A percentile compares a stretch with the other conserved stretches of the same genome.
These are phyloP conservation scores for Tricholomella constricta DNA, from an alignment of 768 basidiomycete species.

Conservation along the genomic window DNA sequence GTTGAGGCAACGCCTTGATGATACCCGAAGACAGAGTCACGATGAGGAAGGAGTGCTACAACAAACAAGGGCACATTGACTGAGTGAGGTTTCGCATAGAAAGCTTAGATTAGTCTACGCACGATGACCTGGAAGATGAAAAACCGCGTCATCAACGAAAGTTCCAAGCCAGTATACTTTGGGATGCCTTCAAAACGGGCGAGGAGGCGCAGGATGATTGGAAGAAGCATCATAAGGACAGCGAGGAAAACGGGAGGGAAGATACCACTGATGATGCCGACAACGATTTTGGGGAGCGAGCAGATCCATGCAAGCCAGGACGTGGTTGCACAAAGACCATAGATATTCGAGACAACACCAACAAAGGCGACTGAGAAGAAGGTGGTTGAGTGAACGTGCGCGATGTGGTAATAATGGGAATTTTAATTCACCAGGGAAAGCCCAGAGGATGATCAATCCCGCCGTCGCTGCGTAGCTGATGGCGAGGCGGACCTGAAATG, in stretches of 20 bases:
- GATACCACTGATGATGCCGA: constrained; percentile 87
- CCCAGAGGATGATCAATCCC: constrained; percentile 85
- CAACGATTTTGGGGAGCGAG: constrained; percentile 57
- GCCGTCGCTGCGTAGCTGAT: constrained; percentile 77
- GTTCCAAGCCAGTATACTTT: constrained; percentile 77
- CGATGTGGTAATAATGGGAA: neutral
- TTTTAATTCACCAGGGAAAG: constrained; percentile 71
- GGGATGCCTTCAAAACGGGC: constrained; percentile 91
- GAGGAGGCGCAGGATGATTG: constrained; percentile 76
- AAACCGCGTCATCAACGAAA: constrained; percentile 89
- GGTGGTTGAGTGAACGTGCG: neutral
- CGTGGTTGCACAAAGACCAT: constrained; percentile 61
- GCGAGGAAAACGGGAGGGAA: constrained; percentile 86
- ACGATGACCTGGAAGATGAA: constrained; percentile 93
- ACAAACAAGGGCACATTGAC: constrained; percentile 1
- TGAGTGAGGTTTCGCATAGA: neutral
- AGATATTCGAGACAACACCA: constrained; percentile 82
- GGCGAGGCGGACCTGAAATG: constrained; percentile 48
- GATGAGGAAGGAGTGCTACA: constrained; percentile 90
- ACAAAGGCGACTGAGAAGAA: constrained; percentile 68
- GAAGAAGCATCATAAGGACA: constrained; percentile 87
- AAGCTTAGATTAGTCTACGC: constrained; percentile 32
- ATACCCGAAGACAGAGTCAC: constrained; percentile 87
- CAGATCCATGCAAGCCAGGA: constrained; percentile 87
- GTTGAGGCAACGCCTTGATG: constrained; percentile 61